Base-by-base conservation (phyloP, 768 basidiomycete genomes). In the Boletus subparvulus region DNA sequence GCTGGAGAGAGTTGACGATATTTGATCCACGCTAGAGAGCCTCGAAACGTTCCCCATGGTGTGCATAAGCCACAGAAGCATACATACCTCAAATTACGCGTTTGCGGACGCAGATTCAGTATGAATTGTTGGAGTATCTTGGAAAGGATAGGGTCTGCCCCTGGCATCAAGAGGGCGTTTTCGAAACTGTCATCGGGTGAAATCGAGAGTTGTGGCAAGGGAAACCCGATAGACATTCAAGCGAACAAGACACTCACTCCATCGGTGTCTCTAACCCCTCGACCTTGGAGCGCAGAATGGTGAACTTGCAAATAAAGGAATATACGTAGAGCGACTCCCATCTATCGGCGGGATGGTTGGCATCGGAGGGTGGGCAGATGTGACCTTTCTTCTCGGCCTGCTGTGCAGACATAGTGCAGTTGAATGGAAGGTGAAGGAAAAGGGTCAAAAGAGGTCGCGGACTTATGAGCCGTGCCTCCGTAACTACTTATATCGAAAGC, bases 261-360 rank as follows among this genome's bases (percentile, higher is more conserved):
- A 88, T 87, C 47, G 88, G 83, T 61, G 84, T 81, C 66, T 92
- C 85, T 56, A 93, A 74, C 54, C 91, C 90, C 71, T 90, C 88
- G 39, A 90, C 78, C 74, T 90, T 91, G 56, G 78, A 77, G 62
- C 82, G 84, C 64, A 93, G 76, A 72, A 81, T 77, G 24, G 90
- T 90, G 77, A 90, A 94, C 73, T 83, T 90, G 77, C 82, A 84
- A 61, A 94, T 85, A 76, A 94, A 94, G 32, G 86, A 82, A 72
- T 91, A 94, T 37, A 94, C 83, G 73, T 92, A 93, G 61, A 90
- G 74, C 6, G 87, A 83, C 75, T 94, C 92, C 92, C 92, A 94
- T 73, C 88, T 87, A 75, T 88, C 87, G 52, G 78, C 78, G 30
- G 92, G 92, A 76, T 91, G 89, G 26, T 71, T 80, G 28, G 88